Evolutionary conservation across 2,329 filamentous ascomycete genomes (phyloP), one percentile per base, ranked within the genome.

Genomic region (Aspergillus ustus): DNA sequence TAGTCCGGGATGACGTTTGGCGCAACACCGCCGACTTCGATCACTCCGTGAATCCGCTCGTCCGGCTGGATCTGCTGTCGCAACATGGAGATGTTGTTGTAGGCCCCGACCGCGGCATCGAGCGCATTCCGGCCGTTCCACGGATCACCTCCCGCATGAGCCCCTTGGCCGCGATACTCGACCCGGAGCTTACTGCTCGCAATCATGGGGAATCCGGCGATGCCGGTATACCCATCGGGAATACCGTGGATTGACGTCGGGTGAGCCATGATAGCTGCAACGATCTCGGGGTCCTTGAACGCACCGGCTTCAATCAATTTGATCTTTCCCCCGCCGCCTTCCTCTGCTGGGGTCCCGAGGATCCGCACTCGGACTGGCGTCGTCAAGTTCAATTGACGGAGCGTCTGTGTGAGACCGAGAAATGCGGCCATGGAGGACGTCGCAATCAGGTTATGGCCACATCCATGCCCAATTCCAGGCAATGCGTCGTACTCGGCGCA

Each of bases 71-170:
- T 79, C 69, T 87, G 85, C 69, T 87, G 85, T 1, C 85, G 80
- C 4, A 88, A 75, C 0, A 84, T 77, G 0, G 82, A 80, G 4
- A 88, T 70, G 48, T 75, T 75, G 50, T 74, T 75, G 61, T 80
- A 80, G 0, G 76, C 80, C 0, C 79, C 77, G 3, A 87, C 75
- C 25, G 86, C 68, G 0, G 85, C 85, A 66, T 88, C 86, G 0
- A 87, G 78, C 0, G 85, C 85, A 67, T 88, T 88, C 65, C 84
- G 78, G 0, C 85, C 85, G 6, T 84, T 77, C 85, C 85, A 87
- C 0, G 85, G 85, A n/a, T 77, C 81, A 3, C 81, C 81, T 0
- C 82, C 85, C 0, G 85, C 85, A 65, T 87, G 85, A 0, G 85
- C 84, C 59, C 82, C 82, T 53, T 80, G 80, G 1, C 86, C 86